phyloP scores from a whole-genome alignment of 768 basidiomycete genomes.

The Gymnopilus dilepis region DNA sequence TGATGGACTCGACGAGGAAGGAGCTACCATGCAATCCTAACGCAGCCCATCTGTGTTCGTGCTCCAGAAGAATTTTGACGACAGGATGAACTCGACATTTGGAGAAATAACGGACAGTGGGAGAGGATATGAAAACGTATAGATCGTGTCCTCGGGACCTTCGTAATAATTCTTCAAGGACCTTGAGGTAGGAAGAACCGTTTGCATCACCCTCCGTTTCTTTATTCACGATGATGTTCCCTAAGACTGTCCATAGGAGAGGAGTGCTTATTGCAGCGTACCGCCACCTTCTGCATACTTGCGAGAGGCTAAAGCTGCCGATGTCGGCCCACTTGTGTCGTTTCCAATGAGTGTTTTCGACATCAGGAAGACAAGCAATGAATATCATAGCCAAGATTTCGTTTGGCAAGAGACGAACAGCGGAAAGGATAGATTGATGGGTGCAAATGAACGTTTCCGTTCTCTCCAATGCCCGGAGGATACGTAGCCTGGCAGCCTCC shows the following conservation, averaged over 20 bases:
- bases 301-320: slow-evolving; percentile 3
- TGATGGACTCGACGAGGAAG: not conserved
- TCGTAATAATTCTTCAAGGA: slow-evolving; percentile 2
- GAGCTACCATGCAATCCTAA: not conserved
- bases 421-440: slow-evolving; percentile 3
- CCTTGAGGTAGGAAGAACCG: not conserved
- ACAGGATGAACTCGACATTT: slow-evolving; percentile 2
- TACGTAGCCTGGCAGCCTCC: not conserved
- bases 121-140: not conserved
- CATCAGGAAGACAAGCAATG: not conserved
- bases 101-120: not conserved
- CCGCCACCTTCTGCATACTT: slow-evolving; percentile 13
- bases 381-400: slow-evolving; percentile 9
- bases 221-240: not conserved
- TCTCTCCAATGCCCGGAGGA: not conserved
- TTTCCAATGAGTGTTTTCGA: not conserved
- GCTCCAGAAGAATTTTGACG: slow-evolving; percentile 1
- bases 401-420: slow-evolving; percentile 1
- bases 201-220: not conserved
- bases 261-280: slow-evolving; percentile 5
- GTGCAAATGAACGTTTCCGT: slow-evolving; percentile 3
- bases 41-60: slow-evolving; percentile 2
- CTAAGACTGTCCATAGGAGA: slow-evolving; percentile 4
- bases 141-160: slow-evolving; percentile 1
- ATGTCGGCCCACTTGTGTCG: not conserved